These are phyloP conservation scores for Metarhizium album DNA, from an alignment of 2,329 filamentous ascomycete species.

Conservation along the genomic window DNA sequence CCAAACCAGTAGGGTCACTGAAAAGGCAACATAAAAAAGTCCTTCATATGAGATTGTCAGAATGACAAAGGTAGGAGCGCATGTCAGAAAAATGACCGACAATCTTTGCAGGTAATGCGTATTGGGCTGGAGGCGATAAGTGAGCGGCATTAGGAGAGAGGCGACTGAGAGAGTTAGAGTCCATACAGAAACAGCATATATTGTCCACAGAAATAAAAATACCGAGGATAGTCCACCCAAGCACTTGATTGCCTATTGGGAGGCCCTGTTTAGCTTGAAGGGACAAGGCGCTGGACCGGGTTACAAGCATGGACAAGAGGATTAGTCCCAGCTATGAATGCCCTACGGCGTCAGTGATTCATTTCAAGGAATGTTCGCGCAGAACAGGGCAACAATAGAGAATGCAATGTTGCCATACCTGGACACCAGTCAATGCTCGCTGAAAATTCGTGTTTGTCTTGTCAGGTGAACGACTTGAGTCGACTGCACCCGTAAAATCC, in stretches of 20 bases:
- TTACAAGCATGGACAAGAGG: slow-evolving; percentile 72
- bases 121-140: slow-evolving; percentile 72
- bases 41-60: slow-evolving; percentile 96
- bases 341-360: not conserved
- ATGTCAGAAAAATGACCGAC: slow-evolving; percentile 81
- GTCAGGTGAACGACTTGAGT: slow-evolving; percentile 8
- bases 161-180: slow-evolving; percentile 35
- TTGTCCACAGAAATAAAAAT: slow-evolving; percentile 18
- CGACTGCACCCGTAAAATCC: slow-evolving; percentile 25
- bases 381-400: not conserved
- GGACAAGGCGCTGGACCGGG: slow-evolving; percentile 73
- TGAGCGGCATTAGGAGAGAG: slow-evolving; percentile 68
- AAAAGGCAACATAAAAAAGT: slow-evolving; percentile 89
- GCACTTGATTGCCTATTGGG: slow-evolving; percentile 74
- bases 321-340: slow-evolving; percentile 57
- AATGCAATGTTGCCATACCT: slow-evolving; percentile 32
- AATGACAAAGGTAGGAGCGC: slow-evolving; percentile 88
- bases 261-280: slow-evolving; percentile 77
- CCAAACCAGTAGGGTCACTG: slow-evolving; percentile 73
- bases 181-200: not conserved
- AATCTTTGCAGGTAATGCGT: slow-evolving; percentile 85
- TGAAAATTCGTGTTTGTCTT: slow-evolving; percentile 34
- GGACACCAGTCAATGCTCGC: slow-evolving; percentile 52
- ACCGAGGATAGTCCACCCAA: slow-evolving; percentile 75
- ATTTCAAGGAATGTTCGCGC: not conserved